Base-by-base conservation (phyloP, 179 eudicot genomes). In the Actinidia arguta region DNA sequence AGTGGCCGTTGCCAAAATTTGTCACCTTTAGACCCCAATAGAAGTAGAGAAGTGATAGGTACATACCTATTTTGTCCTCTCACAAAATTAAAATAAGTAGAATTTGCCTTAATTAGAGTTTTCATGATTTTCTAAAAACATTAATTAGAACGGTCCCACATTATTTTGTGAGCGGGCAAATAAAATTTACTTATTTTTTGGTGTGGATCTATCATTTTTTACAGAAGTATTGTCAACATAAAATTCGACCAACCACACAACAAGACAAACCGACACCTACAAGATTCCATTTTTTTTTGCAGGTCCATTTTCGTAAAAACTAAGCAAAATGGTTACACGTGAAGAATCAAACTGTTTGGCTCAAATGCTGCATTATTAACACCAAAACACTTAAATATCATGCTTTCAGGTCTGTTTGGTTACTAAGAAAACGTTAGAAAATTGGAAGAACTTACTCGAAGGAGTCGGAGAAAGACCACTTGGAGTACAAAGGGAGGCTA, bases 381-480 rank as follows among this genome's bases (percentile, higher is more conserved):
- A 1, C 42, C 42, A 39, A 39, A 39, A 39, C 2, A 39, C 42
- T 39, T 39, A 39, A 39, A 39, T 39, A 3, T 39, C 42, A 64
- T 25, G 44, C 69, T 5, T 24, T 20, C 11, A 64, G 42, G 51
- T 48, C 36, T 50, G 56, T 72, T 72, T 47, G 18, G 76, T 50
- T 48, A 22, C 9, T 10, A 58, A 50, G 76, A 44, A 62, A 62
- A 62, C 10, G 7, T 11, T 0, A 63, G 12, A 25, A 59, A 22
- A 3, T 63, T 24, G 25, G 16, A 63, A 18, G 20, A 11, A 67
- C 94, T 88, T 90, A 96, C 99, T 88, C 93, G 72, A 94, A 94
- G 8, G 99, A 94, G 56, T 89, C 90, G n/a, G 98, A 81, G 82
- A 82, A 93, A 71, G 99, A 94, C 99, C 99, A 96, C 78, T 91